Evolutionary conservation across 352 stramenopile species (phyloP).

Genomic region (Blastocystis sp.): DNA sequence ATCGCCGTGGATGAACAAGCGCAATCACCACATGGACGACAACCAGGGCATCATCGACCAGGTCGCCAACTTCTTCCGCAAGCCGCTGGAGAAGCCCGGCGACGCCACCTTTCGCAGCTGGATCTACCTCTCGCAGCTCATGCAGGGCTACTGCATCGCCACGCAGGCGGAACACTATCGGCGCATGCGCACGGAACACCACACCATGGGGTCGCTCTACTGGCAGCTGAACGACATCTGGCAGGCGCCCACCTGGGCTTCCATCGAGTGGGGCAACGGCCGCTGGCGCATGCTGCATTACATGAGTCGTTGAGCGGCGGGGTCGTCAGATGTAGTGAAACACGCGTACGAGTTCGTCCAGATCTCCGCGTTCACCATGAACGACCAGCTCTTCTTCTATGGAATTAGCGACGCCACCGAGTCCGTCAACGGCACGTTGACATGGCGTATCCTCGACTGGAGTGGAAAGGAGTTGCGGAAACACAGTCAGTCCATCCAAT

Average conservation of each 20-base stretch:
- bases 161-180: slow-evolving; percentile 43
- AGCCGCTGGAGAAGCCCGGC: slow-evolving; percentile 58
- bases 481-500: not conserved
- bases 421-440: slow-evolving; percentile 10
- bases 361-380: slow-evolving; percentile 28
- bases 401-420: not conserved
- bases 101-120: not conserved
- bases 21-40: slow-evolving; percentile 71
- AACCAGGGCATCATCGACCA: slow-evolving; percentile 69
- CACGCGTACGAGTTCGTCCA: slow-evolving; percentile 22
- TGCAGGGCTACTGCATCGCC: slow-evolving; percentile 47
- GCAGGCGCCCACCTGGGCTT: slow-evolving; percentile 74
- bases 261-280: slow-evolving; percentile 63
- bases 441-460: not conserved
- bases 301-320: not conserved
- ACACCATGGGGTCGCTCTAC: slow-evolving; percentile 59
- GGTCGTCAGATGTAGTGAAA: not conserved
- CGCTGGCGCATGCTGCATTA: slow-evolving; percentile 33
- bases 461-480: not conserved
- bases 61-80: slow-evolving; percentile 67
- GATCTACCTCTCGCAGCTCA: slow-evolving; percentile 44
- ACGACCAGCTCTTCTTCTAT: slow-evolving; percentile 15
- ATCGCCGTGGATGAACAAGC: slow-evolving; percentile 71
- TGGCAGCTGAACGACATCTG: slow-evolving; percentile 78
- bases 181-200: slow-evolving; percentile 26